Conservation (phyloP, 805 yeast genomes). For the Barnettozyma botsteinii region DNA sequence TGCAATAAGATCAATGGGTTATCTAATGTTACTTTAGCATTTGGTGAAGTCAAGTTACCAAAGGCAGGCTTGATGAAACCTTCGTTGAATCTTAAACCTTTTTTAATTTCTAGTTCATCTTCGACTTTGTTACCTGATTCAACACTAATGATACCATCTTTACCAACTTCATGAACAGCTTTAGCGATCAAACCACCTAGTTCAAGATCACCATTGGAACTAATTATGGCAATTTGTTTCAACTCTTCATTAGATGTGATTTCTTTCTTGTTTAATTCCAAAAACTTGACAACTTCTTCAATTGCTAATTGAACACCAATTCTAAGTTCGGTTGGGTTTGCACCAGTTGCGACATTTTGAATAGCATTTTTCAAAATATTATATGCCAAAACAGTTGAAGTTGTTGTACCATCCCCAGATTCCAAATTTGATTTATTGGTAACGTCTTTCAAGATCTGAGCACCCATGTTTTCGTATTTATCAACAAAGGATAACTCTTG, state of each 20-base stretch:
- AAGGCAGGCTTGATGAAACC: constrained; percentile 97
- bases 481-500: constrained; percentile 74
- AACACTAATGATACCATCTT: constrained; percentile 97
- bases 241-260: constrained; percentile 92
- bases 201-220: constrained; percentile 94
- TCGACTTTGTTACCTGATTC: constrained; percentile 96
- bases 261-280: constrained; percentile 83
- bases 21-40: constrained; percentile 89
- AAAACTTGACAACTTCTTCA: constrained; percentile 80
- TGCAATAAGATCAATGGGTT: constrained; percentile 77
- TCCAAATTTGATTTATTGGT: constrained; percentile 95
- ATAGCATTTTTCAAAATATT: constrained; percentile 93
- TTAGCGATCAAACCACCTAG: constrained; percentile 86
- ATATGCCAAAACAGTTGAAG: constrained; percentile 94
- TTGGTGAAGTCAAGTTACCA: constrained; percentile 72
- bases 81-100: constrained; percentile 98
- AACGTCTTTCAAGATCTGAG: constrained; percentile 90
- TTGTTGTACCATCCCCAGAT: constrained; percentile 98
- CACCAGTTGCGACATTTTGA: constrained; percentile 97
- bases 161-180: constrained; percentile 98
- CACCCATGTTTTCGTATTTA: constrained; percentile 95
- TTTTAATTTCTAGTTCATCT: constrained; percentile 94
- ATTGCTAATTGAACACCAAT: constrained; percentile 97
- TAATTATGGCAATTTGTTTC: constrained; percentile 96
- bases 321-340: constrained; percentile 98